A percentile compares a stretch with the other conserved stretches of the same genome.
phyloP scores from a whole-genome alignment of 2,329 filamentous ascomycete species.

The Reticulascus tulasneorum region DNA sequence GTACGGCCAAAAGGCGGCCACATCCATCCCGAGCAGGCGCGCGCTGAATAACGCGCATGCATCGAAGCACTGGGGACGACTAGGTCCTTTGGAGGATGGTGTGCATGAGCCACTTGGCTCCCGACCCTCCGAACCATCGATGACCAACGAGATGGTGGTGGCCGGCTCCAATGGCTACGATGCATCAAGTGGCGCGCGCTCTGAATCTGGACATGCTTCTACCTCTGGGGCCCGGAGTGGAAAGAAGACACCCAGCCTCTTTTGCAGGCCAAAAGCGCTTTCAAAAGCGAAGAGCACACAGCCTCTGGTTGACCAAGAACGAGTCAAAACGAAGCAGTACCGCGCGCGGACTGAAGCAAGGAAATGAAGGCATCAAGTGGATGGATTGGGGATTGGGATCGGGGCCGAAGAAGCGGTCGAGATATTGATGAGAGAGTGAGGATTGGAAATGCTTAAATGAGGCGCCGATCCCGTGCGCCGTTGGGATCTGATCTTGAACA shows the following conservation, averaged over 20 bases:
- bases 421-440: no score
- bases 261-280: constrained; percentile 8
- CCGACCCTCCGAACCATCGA: constrained; percentile 7
- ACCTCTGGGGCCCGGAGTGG: constrained; percentile 3
- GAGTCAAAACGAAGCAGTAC: constrained; percentile 11
- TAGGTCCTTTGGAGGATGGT: not conserved
- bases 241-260: not conserved
- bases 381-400: no score
- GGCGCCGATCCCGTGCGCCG: no score
- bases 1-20: constrained; percentile 6
- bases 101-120: constrained; percentile 8
- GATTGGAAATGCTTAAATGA: no score
- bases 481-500: no score
- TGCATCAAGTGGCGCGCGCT: constrained; percentile 15
- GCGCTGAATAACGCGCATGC: constrained; percentile 4
- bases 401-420: no score
- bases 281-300: constrained; percentile 6
- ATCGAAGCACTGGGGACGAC: constrained; percentile 4
- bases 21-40: constrained; percentile 7
- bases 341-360: constrained; percentile 13
- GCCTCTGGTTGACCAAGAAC: constrained; percentile 4
- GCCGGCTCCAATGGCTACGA: constrained; percentile 1
- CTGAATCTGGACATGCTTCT: constrained; percentile 1
- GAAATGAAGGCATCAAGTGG: not conserved
- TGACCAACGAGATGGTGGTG: constrained; percentile 3